phyloP scores from a whole-genome alignment of 345 rosid genomes.

The Populus simonii region DNA sequence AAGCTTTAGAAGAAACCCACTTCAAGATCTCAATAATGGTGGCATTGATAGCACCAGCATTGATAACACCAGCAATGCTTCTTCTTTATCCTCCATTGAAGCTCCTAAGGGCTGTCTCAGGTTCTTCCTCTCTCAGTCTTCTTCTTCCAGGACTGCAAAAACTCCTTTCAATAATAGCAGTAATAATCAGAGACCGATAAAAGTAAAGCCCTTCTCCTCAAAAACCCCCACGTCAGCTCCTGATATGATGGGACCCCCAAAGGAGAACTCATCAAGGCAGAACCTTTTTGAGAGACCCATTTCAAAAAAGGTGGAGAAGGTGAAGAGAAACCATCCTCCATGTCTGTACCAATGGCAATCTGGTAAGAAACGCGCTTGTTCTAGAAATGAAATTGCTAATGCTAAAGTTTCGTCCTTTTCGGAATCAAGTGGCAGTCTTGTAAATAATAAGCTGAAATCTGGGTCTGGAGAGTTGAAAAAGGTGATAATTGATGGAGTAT shows the following conservation, averaged over 20 bases:
- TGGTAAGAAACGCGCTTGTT: slow-evolving; percentile 29
- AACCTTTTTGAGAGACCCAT: slow-evolving; percentile 18
- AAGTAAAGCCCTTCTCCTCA: slow-evolving; percentile 14
- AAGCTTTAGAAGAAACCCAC: slow-evolving; percentile 33
- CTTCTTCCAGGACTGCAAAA: slow-evolving; percentile 31
- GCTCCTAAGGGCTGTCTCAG: slow-evolving; percentile 72
- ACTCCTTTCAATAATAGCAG: slow-evolving; percentile 19
- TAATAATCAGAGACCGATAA: neutral
- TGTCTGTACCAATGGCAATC: slow-evolving; percentile 27
- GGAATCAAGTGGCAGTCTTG: slow-evolving; percentile 18
- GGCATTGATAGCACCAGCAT: slow-evolving; percentile 14
- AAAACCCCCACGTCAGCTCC: slow-evolving; percentile 60
- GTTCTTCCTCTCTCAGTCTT: slow-evolving; percentile 65
- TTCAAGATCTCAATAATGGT: slow-evolving; percentile 37
- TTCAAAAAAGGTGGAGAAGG: slow-evolving; percentile 23
- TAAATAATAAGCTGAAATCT: slow-evolving; percentile 27
- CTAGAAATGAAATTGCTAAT: slow-evolving; percentile 12
- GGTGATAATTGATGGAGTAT: slow-evolving; percentile 15
- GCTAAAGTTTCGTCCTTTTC: slow-evolving; percentile 21
- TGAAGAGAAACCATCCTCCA: slow-evolving; percentile 20
- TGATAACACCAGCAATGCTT: slow-evolving; percentile 23
- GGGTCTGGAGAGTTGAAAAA: slow-evolving; percentile 24
- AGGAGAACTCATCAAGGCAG: slow-evolving; percentile 19
- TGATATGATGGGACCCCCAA: slow-evolving; percentile 9
- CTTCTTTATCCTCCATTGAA: slow-evolving; percentile 52